Evolutionary conservation across 2,329 filamentous ascomycete genomes (phyloP).

Genomic region (Penicillium digitatum): DNA sequence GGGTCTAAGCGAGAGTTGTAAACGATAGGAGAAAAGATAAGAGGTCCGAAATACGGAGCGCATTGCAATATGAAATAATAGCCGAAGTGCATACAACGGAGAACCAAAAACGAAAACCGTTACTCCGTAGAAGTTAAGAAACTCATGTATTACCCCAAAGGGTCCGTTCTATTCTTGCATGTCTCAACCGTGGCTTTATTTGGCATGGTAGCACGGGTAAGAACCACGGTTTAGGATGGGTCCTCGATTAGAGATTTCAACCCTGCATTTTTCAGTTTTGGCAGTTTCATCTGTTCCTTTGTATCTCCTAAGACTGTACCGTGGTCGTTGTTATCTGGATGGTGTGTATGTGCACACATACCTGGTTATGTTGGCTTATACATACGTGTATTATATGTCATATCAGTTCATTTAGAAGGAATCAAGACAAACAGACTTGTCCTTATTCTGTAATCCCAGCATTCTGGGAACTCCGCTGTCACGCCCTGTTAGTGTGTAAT

Average conservation of each 20-base stretch:
- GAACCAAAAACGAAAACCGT: slow-evolving; percentile 1
- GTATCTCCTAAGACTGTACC: not conserved
- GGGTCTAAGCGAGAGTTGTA: not conserved
- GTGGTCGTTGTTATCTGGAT: not conserved
- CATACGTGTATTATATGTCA: not conserved
- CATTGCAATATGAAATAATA: not conserved
- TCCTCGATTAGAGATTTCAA: slow-evolving; percentile 8
- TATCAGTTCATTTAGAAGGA: not conserved
- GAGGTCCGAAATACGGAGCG: not conserved
- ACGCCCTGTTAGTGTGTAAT: slow-evolving; percentile 3
- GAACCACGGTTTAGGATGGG: slow-evolving; percentile 18
- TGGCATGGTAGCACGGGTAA: slow-evolving; percentile 11
- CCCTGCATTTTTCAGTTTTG: slow-evolving; percentile 3
- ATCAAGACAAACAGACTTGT: not conserved
- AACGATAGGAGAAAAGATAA: not conserved
- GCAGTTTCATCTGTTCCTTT: not conserved
- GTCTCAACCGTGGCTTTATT: not conserved
- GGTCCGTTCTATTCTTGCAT: slow-evolving; percentile 1
- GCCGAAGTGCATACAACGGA: not conserved
- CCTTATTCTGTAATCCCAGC: slow-evolving; percentile 1
- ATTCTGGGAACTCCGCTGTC: slow-evolving; percentile 5
- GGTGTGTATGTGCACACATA: not conserved
- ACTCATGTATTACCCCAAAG: not conserved
- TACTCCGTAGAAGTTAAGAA: not conserved
- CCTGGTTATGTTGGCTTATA: not conserved